Evolutionary conservation across 345 rosid genomes (phyloP).

Genomic region (Psidium guajava): DNA sequence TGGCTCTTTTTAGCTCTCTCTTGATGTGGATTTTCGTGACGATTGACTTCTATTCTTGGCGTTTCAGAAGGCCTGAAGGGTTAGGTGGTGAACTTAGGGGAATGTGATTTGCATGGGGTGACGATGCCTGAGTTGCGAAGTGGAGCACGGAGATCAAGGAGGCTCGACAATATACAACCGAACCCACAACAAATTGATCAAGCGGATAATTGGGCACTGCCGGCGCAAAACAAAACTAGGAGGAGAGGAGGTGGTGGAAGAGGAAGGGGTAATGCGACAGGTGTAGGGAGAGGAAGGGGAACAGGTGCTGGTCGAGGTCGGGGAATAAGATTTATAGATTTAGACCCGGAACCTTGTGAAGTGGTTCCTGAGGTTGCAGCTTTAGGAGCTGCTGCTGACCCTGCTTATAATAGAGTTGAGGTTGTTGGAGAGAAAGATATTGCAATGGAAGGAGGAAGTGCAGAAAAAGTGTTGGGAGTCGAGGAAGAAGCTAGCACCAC

Average conservation of each 20-base stretch:
- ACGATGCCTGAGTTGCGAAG: slow-evolving; percentile 98
- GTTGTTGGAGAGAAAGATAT: slow-evolving; percentile 73
- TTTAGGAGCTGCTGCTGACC: slow-evolving; percentile 55
- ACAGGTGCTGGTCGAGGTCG: slow-evolving; percentile 82
- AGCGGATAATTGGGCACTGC: slow-evolving; percentile 56
- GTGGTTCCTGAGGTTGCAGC: slow-evolving; percentile 53
- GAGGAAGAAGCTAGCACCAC: slow-evolving; percentile 76
- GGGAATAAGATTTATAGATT: slow-evolving; percentile 74
- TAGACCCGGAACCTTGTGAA: slow-evolving; percentile 80
- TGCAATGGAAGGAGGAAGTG: slow-evolving; percentile 73
- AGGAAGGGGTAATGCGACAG: slow-evolving; percentile 86
- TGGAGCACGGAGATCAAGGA: slow-evolving; percentile 92
- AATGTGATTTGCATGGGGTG: slow-evolving; percentile 82
- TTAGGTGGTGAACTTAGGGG: slow-evolving; percentile 17
- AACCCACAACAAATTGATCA: slow-evolving; percentile 55
- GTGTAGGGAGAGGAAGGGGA: slow-evolving; percentile 74
- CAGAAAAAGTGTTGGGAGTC: slow-evolving; percentile 56
- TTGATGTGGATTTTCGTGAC: not conserved
- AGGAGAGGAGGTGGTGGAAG: slow-evolving; percentile 74
- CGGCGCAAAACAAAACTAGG: slow-evolving; percentile 69
- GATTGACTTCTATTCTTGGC: not conserved
- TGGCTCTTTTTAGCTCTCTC: not conserved
- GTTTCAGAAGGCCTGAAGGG: slow-evolving; percentile 17
- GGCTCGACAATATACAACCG: slow-evolving; percentile 77
- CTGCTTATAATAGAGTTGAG: slow-evolving; percentile 57